Evolutionary conservation across 2,329 filamentous ascomycete species (phyloP).

Genomic region (Teratosphaeriaceae sp.): DNA sequence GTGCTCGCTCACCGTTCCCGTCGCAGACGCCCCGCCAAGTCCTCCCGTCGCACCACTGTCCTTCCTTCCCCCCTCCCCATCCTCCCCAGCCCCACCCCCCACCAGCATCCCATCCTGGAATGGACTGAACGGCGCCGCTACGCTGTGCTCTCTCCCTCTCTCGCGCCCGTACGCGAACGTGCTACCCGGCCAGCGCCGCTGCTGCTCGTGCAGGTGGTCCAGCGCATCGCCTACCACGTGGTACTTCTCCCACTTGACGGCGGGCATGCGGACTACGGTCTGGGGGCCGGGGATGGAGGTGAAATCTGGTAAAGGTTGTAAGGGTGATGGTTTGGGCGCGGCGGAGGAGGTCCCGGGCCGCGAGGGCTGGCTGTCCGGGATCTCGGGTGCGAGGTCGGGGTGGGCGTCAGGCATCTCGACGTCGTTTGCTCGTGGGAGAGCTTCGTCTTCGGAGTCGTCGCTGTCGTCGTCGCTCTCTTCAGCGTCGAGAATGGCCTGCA

Average conservation of each 20-base stretch:
- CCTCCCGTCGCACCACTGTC: conserved; percentile 13
- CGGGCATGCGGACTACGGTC: conserved; percentile 75
- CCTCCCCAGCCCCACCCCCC: conserved; percentile 8
- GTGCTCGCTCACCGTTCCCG: conserved; percentile 22
- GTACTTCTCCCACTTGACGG: conserved; percentile 93
- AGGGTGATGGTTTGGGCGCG: conserved; percentile 3
- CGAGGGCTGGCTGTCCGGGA: conserved; percentile 19
- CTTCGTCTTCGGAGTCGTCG: conserved; percentile 21
- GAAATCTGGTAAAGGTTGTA: conserved; percentile 40
- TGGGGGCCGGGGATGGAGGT: conserved; percentile 67
- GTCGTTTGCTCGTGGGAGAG: conserved; percentile 16
- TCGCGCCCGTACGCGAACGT: conserved; percentile 10
- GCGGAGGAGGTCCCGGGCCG: conserved; percentile 2
- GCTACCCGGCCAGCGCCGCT: conserved; percentile 54
- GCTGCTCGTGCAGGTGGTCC: conserved; percentile 78
- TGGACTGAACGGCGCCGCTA: conserved; percentile 55
- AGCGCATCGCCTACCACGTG: conserved; percentile 79
- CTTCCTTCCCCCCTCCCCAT: conserved; percentile 12
- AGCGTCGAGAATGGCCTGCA: conserved; percentile 32
- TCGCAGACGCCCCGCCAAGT: conserved; percentile 5
- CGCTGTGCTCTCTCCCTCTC: conserved; percentile 40
- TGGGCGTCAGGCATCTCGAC: conserved; percentile 15
- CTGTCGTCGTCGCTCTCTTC: conserved; percentile 20
- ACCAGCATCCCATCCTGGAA: conserved; percentile 50
- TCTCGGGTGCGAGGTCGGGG: conserved; percentile 10